Percentiles rank a stretch among this genome's conserved stretches.
These are phyloP conservation scores for Aureobasidium lini DNA, from an alignment of 2,329 filamentous ascomycete genomes.

Conservation along the genomic window DNA sequence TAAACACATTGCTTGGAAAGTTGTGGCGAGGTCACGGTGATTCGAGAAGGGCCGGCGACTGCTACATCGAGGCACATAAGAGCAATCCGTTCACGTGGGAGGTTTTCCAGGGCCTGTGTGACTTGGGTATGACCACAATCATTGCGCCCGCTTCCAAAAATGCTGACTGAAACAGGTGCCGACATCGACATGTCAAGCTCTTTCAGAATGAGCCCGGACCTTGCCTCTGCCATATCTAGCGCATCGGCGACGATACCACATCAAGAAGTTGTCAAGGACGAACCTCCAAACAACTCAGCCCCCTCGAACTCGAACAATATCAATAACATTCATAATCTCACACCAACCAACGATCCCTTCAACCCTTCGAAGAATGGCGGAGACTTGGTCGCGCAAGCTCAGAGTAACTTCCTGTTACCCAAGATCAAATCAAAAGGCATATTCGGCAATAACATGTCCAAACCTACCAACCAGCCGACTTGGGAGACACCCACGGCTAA, in stretches of 20 bases:
- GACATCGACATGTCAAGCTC: conserved; percentile 76
- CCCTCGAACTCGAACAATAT: conserved; percentile 20
- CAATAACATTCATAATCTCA: conserved; percentile 21
- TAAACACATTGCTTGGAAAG: conserved; percentile 79
- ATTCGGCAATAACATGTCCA: conserved; percentile 13
- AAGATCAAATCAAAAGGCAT: conserved; percentile 17
- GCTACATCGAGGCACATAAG: conserved; percentile 82
- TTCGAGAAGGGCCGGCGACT: conserved; percentile 73
- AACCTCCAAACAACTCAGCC: conserved; percentile 20
- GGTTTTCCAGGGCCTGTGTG: conserved; percentile 81
- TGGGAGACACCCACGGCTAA: conserved; percentile 43
- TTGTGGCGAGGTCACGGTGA: conserved; percentile 75
- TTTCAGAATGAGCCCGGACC: conserved; percentile 66
- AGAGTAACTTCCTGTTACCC: conserved; percentile 13
- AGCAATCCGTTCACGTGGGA: conserved; percentile 97
- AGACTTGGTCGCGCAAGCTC: conserved; percentile 8
- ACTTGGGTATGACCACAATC: conserved; percentile 48
- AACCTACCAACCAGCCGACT: neutral
- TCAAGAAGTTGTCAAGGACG: conserved; percentile 26
- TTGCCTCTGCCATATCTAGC: conserved; percentile 43
- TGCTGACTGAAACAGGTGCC: conserved; percentile 49
- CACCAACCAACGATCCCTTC: conserved; percentile 39
- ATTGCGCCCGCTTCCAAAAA: neutral
- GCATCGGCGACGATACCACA: conserved; percentile 16
- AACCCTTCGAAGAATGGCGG: conserved; percentile 22